A percentile compares a stretch with the other conserved stretches of the same genome.
These are phyloP conservation scores for Wallacemonas sp. DNA, from an alignment of 208 protist genomes.

Conservation along the genomic window DNA sequence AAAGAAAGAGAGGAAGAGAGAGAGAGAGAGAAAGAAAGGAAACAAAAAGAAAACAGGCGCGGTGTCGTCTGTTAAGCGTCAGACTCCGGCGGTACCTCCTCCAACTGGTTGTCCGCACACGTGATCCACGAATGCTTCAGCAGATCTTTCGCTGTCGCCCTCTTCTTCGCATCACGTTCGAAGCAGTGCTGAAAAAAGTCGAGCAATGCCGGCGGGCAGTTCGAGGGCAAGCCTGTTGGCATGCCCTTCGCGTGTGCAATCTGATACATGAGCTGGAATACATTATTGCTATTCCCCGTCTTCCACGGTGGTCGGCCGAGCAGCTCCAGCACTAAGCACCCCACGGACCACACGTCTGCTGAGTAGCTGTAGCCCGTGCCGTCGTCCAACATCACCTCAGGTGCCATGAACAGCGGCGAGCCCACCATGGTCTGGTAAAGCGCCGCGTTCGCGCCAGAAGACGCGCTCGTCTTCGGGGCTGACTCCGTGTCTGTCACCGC, in stretches of 20 bases:
- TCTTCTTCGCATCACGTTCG: constrained; percentile 47
- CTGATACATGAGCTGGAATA: constrained; percentile 84
- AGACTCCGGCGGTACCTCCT: constrained; percentile 62
- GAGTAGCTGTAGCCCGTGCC: constrained; percentile 58
- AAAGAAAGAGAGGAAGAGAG: constrained; percentile 12
- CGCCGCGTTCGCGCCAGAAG: constrained; percentile 18
- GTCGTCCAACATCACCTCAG: constrained; percentile 77
- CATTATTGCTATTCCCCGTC: constrained; percentile 40
- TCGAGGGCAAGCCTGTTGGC: constrained; percentile 71
- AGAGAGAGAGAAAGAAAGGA: constrained; percentile 11
- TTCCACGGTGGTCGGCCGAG: constrained; percentile 79
- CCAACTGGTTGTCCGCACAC: constrained; percentile 61
- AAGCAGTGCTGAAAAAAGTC: constrained; percentile 80
- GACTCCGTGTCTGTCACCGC: too few relatives aligned
- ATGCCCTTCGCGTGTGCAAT: constrained; percentile 66
- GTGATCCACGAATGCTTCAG: constrained; percentile 77
- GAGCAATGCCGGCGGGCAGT: constrained; percentile 51
- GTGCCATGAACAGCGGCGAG: constrained; percentile 89
- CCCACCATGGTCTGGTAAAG: constrained; percentile 84
- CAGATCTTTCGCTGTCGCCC: constrained; percentile 69
- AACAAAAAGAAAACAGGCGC: background rate
- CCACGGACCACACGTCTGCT: constrained; percentile 89
- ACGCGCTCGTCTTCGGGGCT: background rate
- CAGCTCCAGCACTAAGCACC: constrained; percentile 87
- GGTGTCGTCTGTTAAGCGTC: too few relatives aligned